phyloP scores from a whole-genome alignment of 2,329 filamentous ascomycete genomes.

The Periconia digitata region DNA sequence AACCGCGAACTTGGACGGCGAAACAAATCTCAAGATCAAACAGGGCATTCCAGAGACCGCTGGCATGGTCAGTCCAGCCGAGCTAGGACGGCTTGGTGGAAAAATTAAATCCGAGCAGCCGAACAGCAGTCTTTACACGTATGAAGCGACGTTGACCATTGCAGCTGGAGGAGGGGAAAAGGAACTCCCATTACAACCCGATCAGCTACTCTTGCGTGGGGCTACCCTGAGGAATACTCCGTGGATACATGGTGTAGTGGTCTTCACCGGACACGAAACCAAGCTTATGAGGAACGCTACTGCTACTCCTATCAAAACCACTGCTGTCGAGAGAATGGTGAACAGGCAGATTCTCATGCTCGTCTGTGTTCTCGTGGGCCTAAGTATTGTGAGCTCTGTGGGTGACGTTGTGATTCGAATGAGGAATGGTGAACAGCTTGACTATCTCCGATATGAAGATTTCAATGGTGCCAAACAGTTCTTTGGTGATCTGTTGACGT shows the following conservation, averaged over 20 bases:
- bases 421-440: constrained; percentile 61
- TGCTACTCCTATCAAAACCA: constrained; percentile 95
- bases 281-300: constrained; percentile 99
- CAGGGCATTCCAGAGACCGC: constrained; percentile 93
- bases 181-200: constrained; percentile 83
- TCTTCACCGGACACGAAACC: constrained; percentile 97
- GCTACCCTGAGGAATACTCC: constrained; percentile 94
- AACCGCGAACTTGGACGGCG: constrained; percentile 94
- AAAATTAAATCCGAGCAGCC: constrained; percentile 92
- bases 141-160: constrained; percentile 93
- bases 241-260: constrained; percentile 94
- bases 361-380: constrained; percentile 76
- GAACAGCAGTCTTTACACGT: constrained; percentile 97
- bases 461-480: constrained; percentile 77
- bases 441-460: constrained; percentile 67
- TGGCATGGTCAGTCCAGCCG: constrained; percentile 79
- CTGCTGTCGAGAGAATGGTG: constrained; percentile 90
- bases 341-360: constrained; percentile 92
- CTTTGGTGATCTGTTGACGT: constrained; percentile 92
- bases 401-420: constrained; percentile 83
- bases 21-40: constrained; percentile 99
- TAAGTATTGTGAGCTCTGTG: constrained; percentile 88
- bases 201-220: constrained; percentile 89
- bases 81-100: constrained; percentile 82
- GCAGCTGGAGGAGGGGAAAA: constrained; percentile 89